A percentile compares a stretch with the other conserved stretches of the same genome.
phyloP scores from a whole-genome alignment of 1,139 yeast species.

The Blastobotrys raffinosifermentans region DNA sequence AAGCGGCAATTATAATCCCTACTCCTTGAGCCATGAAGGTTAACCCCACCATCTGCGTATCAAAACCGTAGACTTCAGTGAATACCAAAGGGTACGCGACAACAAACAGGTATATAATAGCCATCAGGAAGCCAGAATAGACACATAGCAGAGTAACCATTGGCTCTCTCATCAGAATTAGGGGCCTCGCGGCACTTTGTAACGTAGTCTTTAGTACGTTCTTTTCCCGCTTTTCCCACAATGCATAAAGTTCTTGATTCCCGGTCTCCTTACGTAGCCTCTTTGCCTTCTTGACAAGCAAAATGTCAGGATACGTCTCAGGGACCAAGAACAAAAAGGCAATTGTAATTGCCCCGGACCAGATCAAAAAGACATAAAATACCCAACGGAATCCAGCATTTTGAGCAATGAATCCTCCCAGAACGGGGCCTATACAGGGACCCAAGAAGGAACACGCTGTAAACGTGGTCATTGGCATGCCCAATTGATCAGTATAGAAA shows the following conservation, averaged over 20 bases:
- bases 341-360: slow-evolving; percentile 54
- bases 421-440: slow-evolving; percentile 66
- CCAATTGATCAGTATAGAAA: slow-evolving; percentile 50
- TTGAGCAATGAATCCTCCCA: slow-evolving; percentile 59
- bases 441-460: slow-evolving; percentile 73
- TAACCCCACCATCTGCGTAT: slow-evolving; percentile 38
- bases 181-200: slow-evolving; percentile 47
- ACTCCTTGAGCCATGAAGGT: slow-evolving; percentile 48
- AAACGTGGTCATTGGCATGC: slow-evolving; percentile 64
- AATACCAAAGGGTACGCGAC: slow-evolving; percentile 58
- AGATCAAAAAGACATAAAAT: slow-evolving; percentile 60
- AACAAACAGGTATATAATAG: slow-evolving; percentile 57
- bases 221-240: slow-evolving; percentile 10
- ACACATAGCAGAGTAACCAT: slow-evolving; percentile 57
- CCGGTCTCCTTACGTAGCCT: slow-evolving; percentile 56
- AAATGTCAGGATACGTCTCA: slow-evolving; percentile 66
- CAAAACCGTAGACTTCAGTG: slow-evolving; percentile 42
- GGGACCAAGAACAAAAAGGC: slow-evolving; percentile 42
- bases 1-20: slow-evolving; percentile 36
- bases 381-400: slow-evolving; percentile 52
- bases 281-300: slow-evolving; percentile 53
- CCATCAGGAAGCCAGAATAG: slow-evolving; percentile 56
- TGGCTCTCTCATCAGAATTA: slow-evolving; percentile 50
- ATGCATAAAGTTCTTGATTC: slow-evolving; percentile 43
- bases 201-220: slow-evolving; percentile 33